Base-by-base conservation (phyloP, 805 yeast species). In the Metschnikowia hibisci region DNA sequence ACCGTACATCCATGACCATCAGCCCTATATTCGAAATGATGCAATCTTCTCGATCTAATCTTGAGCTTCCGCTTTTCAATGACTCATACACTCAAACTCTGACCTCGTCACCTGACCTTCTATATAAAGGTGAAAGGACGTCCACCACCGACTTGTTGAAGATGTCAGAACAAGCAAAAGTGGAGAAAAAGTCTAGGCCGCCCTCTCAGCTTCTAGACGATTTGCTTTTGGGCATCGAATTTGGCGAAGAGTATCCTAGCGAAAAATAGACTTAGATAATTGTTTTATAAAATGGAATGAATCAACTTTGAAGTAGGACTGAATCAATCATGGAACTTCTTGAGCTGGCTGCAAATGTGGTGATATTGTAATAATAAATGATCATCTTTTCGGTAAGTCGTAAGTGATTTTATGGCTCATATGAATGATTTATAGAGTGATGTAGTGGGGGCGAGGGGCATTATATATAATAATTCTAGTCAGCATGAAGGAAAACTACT, bases 201-300 rank as follows among this genome's bases (percentile, higher is more conserved):
- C 81, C 82, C 33, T 74, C 80, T 52, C 71, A 68, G 30, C 64
- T 66, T 42, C 57, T 77, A 51, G 80, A 77, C 16, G 67, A 72
- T 41, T 50, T 77, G 47, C 59, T 77, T 15, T 64, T 69, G 45
- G 56, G 46, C 12, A 46, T 46, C 30, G 52, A 48, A 15, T 41
- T 43, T 18, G 42, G 44, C 6, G 31, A 39, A 11, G 26, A 37
- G 8, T 46, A 47, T 27, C 50, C 48, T 3, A 22, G 33, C 23
- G 15, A 7, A 23, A 32, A 23, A n/a, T 34, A 16, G 30, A 13
- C 22, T n/a, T 34, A 34, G 38, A 25, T 4, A 5, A 8, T 13
- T 35, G 39, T 35, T 26, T 35, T 35, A 35, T 35, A 35, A 13
- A 6, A 31, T 5, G 29, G 11, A 10, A 4, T 14, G 13, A 23